Evolutionary conservation across 139 green algal genomes (phyloP).

Genomic region (Klebsormidium nitens): DNA sequence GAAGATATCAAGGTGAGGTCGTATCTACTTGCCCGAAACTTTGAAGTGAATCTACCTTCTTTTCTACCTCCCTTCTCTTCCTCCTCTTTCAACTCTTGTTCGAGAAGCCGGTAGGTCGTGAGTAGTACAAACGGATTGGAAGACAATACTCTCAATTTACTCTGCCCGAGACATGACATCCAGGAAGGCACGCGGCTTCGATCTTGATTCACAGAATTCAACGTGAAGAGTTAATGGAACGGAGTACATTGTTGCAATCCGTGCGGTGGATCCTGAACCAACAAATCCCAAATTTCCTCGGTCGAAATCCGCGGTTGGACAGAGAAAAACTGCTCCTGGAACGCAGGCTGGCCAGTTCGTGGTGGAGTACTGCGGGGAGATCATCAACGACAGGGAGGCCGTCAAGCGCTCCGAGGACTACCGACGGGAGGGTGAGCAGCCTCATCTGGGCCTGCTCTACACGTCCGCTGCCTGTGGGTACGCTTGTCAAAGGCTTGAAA

Average conservation of each 20-base stretch:
- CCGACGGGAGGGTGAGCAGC: constrained; percentile 60
- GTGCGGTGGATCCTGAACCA: no score
- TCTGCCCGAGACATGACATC: not conserved
- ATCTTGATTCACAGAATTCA: no score
- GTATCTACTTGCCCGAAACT: no score
- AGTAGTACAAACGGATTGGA: not conserved
- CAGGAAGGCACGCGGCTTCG: not conserved
- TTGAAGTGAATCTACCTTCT: no score
- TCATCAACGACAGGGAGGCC: constrained; percentile 96
- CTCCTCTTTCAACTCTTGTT: not conserved
- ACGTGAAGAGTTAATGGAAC: no score
- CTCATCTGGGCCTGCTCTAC: constrained; percentile 35
- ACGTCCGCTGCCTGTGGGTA: no score
- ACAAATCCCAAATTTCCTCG: no score
- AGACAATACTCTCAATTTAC: not conserved
- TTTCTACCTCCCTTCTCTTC: no score
- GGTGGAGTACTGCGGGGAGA: constrained; percentile 95
- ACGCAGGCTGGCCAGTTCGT: constrained; percentile 75
- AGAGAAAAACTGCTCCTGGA: not conserved
- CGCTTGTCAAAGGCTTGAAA: no score
- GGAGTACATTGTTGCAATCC: no score
- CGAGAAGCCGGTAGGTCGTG: not conserved
- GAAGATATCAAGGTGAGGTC: constrained; percentile 20
- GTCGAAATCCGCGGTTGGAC: no score
- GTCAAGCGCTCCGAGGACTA: constrained; percentile 78